Evolutionary conservation across 495 filamentous ascomycete species (phyloP), one percentile per base, ranked within the genome.

Genomic region (Lichina pygmaea): DNA sequence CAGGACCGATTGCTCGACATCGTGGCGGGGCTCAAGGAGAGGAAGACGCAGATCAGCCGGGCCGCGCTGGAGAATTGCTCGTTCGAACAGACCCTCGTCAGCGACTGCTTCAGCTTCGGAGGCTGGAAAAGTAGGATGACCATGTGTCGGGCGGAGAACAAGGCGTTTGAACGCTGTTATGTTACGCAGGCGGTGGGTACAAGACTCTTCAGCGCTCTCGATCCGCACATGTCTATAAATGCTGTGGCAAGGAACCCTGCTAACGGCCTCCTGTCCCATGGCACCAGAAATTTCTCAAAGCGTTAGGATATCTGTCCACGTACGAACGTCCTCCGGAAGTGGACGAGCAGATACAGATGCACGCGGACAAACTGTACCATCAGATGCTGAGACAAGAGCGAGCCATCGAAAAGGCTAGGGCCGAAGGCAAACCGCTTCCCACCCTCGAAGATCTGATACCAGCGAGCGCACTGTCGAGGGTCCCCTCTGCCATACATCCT

Each of bases 61-160:
- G 81, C 80, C 7, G 89, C 89, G 11, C 63, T 92, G 51, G 91
- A 95, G 63, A 97, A 94, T 58, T 97, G 89, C 62, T 78, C 83
- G 0, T 50, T 81, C 45, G 84, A 94, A 60, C 78, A 93, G 58
- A 60, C 75, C 52, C 73, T 68, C 24, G 68, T 86, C 60, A 67
- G 68, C 43, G 62, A 73, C 3, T 97, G 89, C 63, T 91, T 81
- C 62, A 62, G 66, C 46, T 64, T 60, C 39, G 83, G 84, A 34
- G 62, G 60, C 17, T 67, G 65, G 58, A 54, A 57, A 43, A 65
- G 73, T 41, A 64, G 66, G 24, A 56, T 78, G 60, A 82, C 71
- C 5, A 66, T 91, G 71, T 95, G 89, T 54, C 62, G 72, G 11
- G 63, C 64, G 44, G 68, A 89, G 65, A 78, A 80, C 51, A 60